Evolutionary conservation across 495 filamentous ascomycete species (phyloP).

Genomic region (Lasiosphaeria miniovina): DNA sequence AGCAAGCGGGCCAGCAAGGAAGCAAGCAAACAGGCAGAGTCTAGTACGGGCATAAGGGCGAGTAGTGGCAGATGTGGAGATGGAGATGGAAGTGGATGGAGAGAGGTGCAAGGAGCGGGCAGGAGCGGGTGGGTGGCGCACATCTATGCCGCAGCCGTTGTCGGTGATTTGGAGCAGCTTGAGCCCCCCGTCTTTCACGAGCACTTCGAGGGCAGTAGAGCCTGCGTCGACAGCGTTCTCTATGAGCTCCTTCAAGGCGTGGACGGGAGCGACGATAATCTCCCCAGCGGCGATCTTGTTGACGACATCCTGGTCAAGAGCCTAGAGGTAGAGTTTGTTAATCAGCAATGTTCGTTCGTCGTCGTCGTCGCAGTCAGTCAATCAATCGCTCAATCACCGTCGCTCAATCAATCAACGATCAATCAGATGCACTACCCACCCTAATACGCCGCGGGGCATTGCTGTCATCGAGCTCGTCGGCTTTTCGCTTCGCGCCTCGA

Average conservation of each 20-base stretch:
- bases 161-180: constrained; percentile 97
- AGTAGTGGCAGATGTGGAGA: too few species aligned
- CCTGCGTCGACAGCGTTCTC: constrained; percentile 98
- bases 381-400: too few species aligned
- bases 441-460: constrained; percentile 65
- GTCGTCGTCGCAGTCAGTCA: too few species aligned
- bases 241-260: constrained; percentile 95
- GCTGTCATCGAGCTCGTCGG: constrained; percentile 41
- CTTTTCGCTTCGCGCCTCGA: constrained; percentile 64
- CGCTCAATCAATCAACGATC: too few species aligned
- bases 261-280: constrained; percentile 96
- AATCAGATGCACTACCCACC: constrained; percentile 29
- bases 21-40: too few species aligned
- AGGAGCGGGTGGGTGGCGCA: constrained; percentile 39
- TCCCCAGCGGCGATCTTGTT: constrained; percentile 99
- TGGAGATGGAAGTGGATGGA: background rate
- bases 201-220: constrained; percentile 83
- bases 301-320: constrained; percentile 90
- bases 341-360: background rate
- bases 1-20: constrained; percentile 11
- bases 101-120: background rate
- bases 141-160: constrained; percentile 95
- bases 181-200: constrained; percentile 94
- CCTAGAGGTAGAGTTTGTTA: constrained; percentile 44
- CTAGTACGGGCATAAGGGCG: too few species aligned